Evolutionary conservation across 2,329 filamentous ascomycete genomes (phyloP), one percentile per base, ranked within the genome.

Genomic region (Herpotrichia juniperi): DNA sequence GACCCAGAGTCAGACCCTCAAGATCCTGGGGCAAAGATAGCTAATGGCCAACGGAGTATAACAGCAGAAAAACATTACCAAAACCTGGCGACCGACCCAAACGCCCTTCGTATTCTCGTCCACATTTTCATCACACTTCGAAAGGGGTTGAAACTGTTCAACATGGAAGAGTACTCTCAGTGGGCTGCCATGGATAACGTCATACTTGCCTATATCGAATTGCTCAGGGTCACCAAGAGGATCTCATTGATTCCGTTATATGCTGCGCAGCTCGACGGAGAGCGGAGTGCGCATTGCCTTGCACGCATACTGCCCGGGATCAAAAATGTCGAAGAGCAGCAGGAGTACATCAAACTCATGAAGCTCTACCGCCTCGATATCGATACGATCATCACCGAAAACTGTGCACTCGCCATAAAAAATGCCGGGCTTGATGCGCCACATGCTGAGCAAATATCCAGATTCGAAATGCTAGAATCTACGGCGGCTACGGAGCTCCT

Each of bases 211-310:
- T 97, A 97, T 69, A 88, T 96, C 49, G 89, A 89, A 62, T 87
- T 89, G 54, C 77, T 99, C 31, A 86, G 90, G 37, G 81, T 88
- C 42, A 84, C 85, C 14, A 85, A 86, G 28, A 84, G 94, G 48
- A 85, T 89, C 53, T 87, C 93, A 56, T 77, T 94, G 35, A 89
- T 96, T 49, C 93, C 94, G 0, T 78, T 96, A 1, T 99, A 99
- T 72, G 93, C 90, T 56, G 91, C 91, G 8, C 87, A 91, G 62
- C 79, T 99, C 11, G 81, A 84, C 9, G 76, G 80, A 6, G 78
- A 84, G 11, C 82, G 88, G 56, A 82, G 83, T 55, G 87, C 91
- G 61, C 83, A 86, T 48, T 87, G 88, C 14, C 81, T 99, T 43
- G 90, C 88, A 51, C 83, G 85, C 46, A 89, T 96, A 50, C 77